phyloP scores from a whole-genome alignment of 2,329 filamentous ascomycete genomes.

The Alternaria sp. region DNA sequence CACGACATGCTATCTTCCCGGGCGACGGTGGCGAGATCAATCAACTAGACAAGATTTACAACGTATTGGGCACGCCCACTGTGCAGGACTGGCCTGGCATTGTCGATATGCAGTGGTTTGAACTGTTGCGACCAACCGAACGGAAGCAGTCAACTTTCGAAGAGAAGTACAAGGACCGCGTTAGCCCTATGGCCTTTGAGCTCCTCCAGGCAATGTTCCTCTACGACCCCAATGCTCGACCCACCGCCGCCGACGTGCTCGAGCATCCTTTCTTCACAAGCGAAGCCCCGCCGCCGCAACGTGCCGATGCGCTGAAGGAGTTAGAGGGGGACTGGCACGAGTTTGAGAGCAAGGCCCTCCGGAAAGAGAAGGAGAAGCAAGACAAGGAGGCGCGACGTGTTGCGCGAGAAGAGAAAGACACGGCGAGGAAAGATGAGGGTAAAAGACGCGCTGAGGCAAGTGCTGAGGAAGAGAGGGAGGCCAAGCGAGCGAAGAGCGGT shows the following conservation, averaged over 20 bases:
- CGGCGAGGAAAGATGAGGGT: slow-evolving; percentile 41
- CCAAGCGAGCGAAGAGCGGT: slow-evolving; percentile 45
- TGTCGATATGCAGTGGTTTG: slow-evolving; percentile 96
- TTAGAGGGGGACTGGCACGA: slow-evolving; percentile 98
- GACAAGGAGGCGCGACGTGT: slow-evolving; percentile 63
- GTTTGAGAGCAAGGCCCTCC: slow-evolving; percentile 93
- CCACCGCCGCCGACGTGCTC: slow-evolving; percentile 83
- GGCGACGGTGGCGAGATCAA: slow-evolving; percentile 95
- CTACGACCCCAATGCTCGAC: slow-evolving; percentile 85
- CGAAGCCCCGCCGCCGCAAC: slow-evolving; percentile 79
- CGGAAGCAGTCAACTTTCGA: slow-evolving; percentile 78
- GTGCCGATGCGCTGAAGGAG: slow-evolving; percentile 81
- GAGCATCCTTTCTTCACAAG: slow-evolving; percentile 86
- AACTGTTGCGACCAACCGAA: slow-evolving; percentile 81
- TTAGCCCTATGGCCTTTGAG: slow-evolving; percentile 83
- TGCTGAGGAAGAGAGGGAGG: slow-evolving; percentile 42
- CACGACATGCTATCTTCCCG: slow-evolving; percentile 89
- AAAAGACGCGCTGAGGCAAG: slow-evolving; percentile 46
- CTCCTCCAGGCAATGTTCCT: slow-evolving; percentile 84
- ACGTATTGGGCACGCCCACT: slow-evolving; percentile 86
- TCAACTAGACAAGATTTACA: slow-evolving; percentile 97
- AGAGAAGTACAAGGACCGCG: slow-evolving; percentile 78
- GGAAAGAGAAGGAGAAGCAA: slow-evolving; percentile 82
- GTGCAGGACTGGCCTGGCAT: slow-evolving; percentile 86
- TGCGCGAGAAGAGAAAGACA: slow-evolving; percentile 41